Evolutionary conservation across 2,329 filamentous ascomycete species (phyloP).

Genomic region (Endoconidiophora laricicola): DNA sequence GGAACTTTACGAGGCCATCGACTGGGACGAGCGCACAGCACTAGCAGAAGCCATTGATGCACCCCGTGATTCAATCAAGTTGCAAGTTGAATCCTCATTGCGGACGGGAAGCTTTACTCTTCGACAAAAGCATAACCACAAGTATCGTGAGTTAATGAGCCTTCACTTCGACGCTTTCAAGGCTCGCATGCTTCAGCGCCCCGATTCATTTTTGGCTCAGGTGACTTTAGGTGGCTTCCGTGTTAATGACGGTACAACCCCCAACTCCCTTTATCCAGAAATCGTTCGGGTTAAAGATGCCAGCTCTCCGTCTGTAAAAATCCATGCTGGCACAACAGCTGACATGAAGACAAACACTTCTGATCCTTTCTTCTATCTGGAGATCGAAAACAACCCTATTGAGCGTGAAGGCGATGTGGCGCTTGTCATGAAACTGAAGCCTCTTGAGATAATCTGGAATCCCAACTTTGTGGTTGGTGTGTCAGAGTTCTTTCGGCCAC

Average conservation of each 20-base stretch:
- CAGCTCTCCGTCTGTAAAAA: slow-evolving; percentile 21
- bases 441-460: slow-evolving; percentile 95
- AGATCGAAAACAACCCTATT: slow-evolving; percentile 88
- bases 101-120: slow-evolving; percentile 92
- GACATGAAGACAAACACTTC: slow-evolving; percentile 14
- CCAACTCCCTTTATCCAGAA: slow-evolving; percentile 79
- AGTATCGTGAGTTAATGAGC: slow-evolving; percentile 55
- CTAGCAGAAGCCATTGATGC: slow-evolving; percentile 76
- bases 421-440: slow-evolving; percentile 79
- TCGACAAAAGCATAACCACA: slow-evolving; percentile 64
- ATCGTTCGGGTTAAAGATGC: slow-evolving; percentile 93
- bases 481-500: slow-evolving; percentile 88
- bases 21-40: slow-evolving; percentile 92
- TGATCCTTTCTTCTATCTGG: slow-evolving; percentile 80
- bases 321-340: background rate
- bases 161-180: slow-evolving; percentile 90
- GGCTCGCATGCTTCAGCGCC: slow-evolving; percentile 74
- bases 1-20: slow-evolving; percentile 92
- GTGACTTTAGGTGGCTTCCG: slow-evolving; percentile 82
- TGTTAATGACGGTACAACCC: slow-evolving; percentile 89
- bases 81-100: slow-evolving; percentile 85
- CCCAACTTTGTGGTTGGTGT: slow-evolving; percentile 83
- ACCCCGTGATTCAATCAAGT: slow-evolving; percentile 78
- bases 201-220: slow-evolving; percentile 79
- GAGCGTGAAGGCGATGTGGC: slow-evolving; percentile 85